Evolutionary conservation across 345 rosid genomes (phyloP), one percentile per base, ranked within the genome.

Genomic region (Lepidium aucheri): DNA sequence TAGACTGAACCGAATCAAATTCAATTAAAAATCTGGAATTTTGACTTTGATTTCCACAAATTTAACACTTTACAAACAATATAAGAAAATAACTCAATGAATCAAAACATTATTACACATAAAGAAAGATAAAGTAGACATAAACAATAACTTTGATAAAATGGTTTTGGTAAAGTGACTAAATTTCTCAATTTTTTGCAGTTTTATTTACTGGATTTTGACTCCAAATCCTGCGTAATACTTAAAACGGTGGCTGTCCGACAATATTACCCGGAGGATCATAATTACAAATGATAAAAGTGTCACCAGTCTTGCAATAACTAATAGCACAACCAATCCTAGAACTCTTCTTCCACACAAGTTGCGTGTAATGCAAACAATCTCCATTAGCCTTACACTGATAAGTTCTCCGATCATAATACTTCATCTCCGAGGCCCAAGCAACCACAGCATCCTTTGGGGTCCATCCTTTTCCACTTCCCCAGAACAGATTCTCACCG

Each of bases 401-500:
- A 63, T 86, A 81, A n/a, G 85, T 52, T 4, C 60, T 42, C 14
- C 75, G 54, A 62, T 85, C 66, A 66, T 82, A 86, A 60, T 77
- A 66, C 8, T 63, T 28, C 44, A 55, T 74, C 83, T 89, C 81
- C 30, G 76, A 83, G 0, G 77, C 87, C 93, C 96, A 89, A 0
- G 74, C 79, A 2, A 39, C 74, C 18, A 83, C 84, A 1, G 93
- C 87, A 6, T 82, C 81, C 0, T 30, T 39, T 0, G 84, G 73
- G 6, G 36, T 80, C 89, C 89, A 88, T 3, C 69, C 74, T 49
- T 67, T 73, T 11, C 89, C 90, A 40, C 82, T 78, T 0, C 89
- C 90, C 90, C 88, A 81, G 18, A 82, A 81, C 8, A 83, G 77
- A 73, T 85, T 89, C 63, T 83, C 87, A 0, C 89, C 93, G 15